phyloP scores from a whole-genome alignment of 495 filamentous ascomycete species.

The Penicillium canariense region DNA sequence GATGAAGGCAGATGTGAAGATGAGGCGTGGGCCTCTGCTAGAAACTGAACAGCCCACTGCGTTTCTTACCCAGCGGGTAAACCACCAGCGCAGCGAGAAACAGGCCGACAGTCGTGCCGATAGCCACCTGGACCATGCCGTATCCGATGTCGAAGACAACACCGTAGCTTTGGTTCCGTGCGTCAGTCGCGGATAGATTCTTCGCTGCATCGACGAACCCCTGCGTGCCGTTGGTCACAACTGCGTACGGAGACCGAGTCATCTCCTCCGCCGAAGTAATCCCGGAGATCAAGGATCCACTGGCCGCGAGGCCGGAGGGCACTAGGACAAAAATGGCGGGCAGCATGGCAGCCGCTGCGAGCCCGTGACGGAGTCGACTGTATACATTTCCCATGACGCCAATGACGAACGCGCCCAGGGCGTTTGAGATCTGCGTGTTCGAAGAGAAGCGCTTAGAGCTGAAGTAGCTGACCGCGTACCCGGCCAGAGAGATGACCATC shows the following conservation, averaged over 20 bases:
- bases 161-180: constrained; percentile 30
- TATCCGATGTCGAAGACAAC: constrained; percentile 84
- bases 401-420: constrained; percentile 81
- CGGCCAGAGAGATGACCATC: constrained; percentile 75
- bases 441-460: constrained; percentile 65
- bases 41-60: constrained; percentile 87
- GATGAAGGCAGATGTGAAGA: too few species aligned
- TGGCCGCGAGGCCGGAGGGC: constrained; percentile 82
- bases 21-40: constrained; percentile 30
- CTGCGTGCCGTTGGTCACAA: constrained; percentile 49
- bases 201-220: constrained; percentile 46
- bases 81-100: constrained; percentile 83
- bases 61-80: constrained; percentile 88
- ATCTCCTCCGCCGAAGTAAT: constrained; percentile 81
- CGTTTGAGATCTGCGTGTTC: constrained; percentile 76
- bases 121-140: constrained; percentile 87
- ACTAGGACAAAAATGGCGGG: constrained; percentile 96
- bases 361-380: constrained; percentile 74
- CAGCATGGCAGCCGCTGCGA: constrained; percentile 84
- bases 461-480: constrained; percentile 88
- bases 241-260: constrained; percentile 48
- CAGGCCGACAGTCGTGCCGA: constrained; percentile 88
- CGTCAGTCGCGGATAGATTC: constrained; percentile 27
- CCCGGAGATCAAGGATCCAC: constrained; percentile 79
- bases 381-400: constrained; percentile 87